phyloP scores from a whole-genome alignment of 2,329 filamentous ascomycete species.

The Sporothrix protearum region DNA sequence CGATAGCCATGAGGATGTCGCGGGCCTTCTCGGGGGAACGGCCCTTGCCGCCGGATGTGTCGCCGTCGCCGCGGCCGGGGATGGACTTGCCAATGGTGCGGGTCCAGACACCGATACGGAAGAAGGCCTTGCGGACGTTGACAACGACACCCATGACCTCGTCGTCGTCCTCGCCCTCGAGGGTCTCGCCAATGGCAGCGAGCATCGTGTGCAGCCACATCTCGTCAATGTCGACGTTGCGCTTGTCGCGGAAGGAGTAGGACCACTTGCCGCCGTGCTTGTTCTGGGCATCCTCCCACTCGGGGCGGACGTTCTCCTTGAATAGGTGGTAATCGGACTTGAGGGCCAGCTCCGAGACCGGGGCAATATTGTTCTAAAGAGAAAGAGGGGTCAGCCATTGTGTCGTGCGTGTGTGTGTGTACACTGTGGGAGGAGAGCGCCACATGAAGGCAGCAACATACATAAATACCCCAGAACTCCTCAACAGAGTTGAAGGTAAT shows the following conservation, averaged over 20 bases:
- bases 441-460: constrained; percentile 54
- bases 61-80: constrained; percentile 68
- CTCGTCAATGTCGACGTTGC: constrained; percentile 84
- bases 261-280: constrained; percentile 99
- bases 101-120: constrained; percentile 96
- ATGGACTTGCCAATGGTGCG: constrained; percentile 85
- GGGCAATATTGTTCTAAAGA: constrained; percentile 93
- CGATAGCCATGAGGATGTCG: constrained; percentile 79
- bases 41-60: constrained; percentile 72
- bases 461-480: constrained; percentile 99
- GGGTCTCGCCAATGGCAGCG: constrained; percentile 92
- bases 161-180: constrained; percentile 89
- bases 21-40: constrained; percentile 76
- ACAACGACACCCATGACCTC: constrained; percentile 99
- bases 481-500: constrained; percentile 98
- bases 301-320: constrained; percentile 93
- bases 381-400: constrained; percentile 23
- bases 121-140: constrained; percentile 98
- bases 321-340: constrained; percentile 99
- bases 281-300: constrained; percentile 98
- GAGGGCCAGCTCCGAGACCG: constrained; percentile 88
- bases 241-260: constrained; percentile 96
- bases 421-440: background rate
- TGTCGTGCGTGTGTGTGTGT: no score
- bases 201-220: constrained; percentile 98